phyloP scores from a whole-genome alignment of 2,329 filamentous ascomycete species.

The Dactylellina parvicollis region DNA sequence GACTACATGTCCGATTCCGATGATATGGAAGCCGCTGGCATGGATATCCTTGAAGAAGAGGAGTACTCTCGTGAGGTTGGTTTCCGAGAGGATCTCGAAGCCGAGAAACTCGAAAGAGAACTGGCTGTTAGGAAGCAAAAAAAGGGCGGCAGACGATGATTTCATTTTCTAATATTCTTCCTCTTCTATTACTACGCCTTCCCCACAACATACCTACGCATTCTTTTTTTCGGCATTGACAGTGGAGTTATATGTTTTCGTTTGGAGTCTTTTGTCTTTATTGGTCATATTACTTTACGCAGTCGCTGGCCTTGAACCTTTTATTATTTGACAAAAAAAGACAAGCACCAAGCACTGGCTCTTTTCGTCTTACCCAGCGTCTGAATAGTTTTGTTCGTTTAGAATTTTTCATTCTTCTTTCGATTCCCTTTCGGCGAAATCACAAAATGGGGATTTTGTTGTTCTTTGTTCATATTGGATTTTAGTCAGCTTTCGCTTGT shows the following conservation, averaged over 20 bases:
- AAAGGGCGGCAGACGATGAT: slow-evolving; percentile 52
- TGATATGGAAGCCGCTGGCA: slow-evolving; percentile 58
- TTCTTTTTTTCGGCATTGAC: slow-evolving; percentile 17
- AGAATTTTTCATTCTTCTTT: slow-evolving; percentile 36
- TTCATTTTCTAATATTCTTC: neutral
- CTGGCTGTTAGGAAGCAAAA: slow-evolving; percentile 56
- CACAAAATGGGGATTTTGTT: slow-evolving; percentile 4
- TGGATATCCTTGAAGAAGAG: slow-evolving; percentile 58
- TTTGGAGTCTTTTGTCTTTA: slow-evolving; percentile 31
- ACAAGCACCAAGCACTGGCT: slow-evolving; percentile 25
- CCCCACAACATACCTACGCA: neutral
- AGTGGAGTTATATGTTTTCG: slow-evolving; percentile 19
- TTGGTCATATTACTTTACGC: neutral
- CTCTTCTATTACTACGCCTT: neutral
- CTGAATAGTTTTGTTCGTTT: slow-evolving; percentile 21
- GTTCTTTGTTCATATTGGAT: neutral
- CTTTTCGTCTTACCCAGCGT: slow-evolving; percentile 22
- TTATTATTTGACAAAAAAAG: slow-evolving; percentile 25
- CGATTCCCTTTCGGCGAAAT: slow-evolving; percentile 36
- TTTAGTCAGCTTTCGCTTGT: neutral
- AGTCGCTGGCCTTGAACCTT: slow-evolving; percentile 36
- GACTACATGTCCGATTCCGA: slow-evolving; percentile 56
- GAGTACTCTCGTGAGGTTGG: slow-evolving; percentile 54
- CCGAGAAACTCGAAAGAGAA: slow-evolving; percentile 56
- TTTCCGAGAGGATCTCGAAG: slow-evolving; percentile 56